phyloP scores from a whole-genome alignment of 495 filamentous ascomycete genomes.

The Cryomyces minteri region DNA sequence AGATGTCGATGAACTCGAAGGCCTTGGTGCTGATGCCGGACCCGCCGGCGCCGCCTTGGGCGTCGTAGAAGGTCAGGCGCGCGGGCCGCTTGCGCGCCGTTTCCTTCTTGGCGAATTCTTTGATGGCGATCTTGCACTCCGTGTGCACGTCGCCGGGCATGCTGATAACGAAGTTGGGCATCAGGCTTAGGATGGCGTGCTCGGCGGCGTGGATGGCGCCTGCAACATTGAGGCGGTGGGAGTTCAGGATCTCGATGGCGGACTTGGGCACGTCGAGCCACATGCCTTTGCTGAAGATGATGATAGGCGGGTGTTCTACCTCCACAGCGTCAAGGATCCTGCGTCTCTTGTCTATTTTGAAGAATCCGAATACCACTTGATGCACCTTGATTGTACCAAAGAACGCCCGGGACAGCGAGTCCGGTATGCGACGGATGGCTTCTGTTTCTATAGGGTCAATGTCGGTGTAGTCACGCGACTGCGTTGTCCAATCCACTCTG shows the following conservation, averaged over 20 bases:
- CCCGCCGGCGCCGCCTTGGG: conserved; percentile 68
- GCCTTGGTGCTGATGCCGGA: conserved; percentile 79
- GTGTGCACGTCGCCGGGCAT: conserved; percentile 81
- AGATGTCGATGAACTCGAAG: conserved; percentile 72
- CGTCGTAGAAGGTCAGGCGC: conserved; percentile 84
- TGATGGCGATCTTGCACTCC: conserved; percentile 68
- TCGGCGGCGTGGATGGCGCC: conserved; percentile 89
- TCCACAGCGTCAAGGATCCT: conserved; percentile 82
- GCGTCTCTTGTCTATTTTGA: conserved; percentile 71
- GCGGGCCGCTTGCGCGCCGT: conserved; percentile 70
- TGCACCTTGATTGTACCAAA: conserved; percentile 70
- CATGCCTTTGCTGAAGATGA: conserved; percentile 73
- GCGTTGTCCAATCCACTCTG: conserved; percentile 89
- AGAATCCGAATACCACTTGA: conserved; percentile 84
- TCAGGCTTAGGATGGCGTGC: conserved; percentile 69
- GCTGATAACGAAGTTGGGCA: conserved; percentile 78
- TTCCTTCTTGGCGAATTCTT: conserved; percentile 64
- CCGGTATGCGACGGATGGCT: conserved; percentile 50
- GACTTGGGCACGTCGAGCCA: conserved; percentile 80
- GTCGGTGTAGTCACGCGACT: conserved; percentile 87
- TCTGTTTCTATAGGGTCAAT: conserved; percentile 86
- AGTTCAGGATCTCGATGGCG: conserved; percentile 62
- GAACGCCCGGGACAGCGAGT: conserved; percentile 44
- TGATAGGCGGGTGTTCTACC: conserved; percentile 83
- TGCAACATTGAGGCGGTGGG: conserved; percentile 57